A percentile compares a stretch with the other conserved stretches of the same genome.
phyloP scores from a whole-genome alignment of 495 filamentous ascomycete genomes.

The Ascodesmis nigricans region DNA sequence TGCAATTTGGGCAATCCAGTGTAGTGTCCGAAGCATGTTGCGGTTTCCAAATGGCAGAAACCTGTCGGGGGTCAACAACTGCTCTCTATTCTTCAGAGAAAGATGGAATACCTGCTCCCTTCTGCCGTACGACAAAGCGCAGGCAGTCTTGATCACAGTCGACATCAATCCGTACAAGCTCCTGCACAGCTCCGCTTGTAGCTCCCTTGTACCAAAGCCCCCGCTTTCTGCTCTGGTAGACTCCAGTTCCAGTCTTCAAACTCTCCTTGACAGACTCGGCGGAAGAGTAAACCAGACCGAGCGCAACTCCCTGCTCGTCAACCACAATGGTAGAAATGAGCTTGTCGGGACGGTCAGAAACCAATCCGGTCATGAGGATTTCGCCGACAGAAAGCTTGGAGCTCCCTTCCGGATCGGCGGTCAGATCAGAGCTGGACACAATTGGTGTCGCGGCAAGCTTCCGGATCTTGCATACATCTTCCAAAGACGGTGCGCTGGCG shows the following conservation, averaged over 20 bases:
- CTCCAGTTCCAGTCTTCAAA: slow-evolving; percentile 65
- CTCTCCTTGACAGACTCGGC: slow-evolving; percentile 74
- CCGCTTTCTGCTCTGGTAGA: slow-evolving; percentile 87
- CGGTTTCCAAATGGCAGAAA: slow-evolving; percentile 84
- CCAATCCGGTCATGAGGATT: slow-evolving; percentile 44
- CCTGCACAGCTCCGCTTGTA: slow-evolving; percentile 77
- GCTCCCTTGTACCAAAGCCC: slow-evolving; percentile 95
- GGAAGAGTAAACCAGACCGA: slow-evolving; percentile 86
- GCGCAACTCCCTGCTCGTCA: slow-evolving; percentile 62
- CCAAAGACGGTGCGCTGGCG: background rate
- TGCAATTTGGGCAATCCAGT: slow-evolving; percentile 62
- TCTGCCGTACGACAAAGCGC: slow-evolving; percentile 71
- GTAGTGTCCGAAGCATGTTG: slow-evolving; percentile 76
- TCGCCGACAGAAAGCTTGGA: slow-evolving; percentile 39
- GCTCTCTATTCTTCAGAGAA: background rate
- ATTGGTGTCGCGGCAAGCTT: slow-evolving; percentile 48
- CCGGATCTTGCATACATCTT: slow-evolving; percentile 29
- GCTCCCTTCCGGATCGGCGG: slow-evolving; percentile 35
- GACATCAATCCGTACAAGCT: slow-evolving; percentile 58
- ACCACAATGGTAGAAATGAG: slow-evolving; percentile 71
- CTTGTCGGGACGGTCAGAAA: slow-evolving; percentile 64
- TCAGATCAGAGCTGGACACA: slow-evolving; percentile 46
- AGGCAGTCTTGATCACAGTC: slow-evolving; percentile 91
- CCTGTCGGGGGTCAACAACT: slow-evolving; percentile 27
- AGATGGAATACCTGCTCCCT: slow-evolving; percentile 37